Evolutionary conservation across 495 filamentous ascomycete genomes (phyloP).

Genomic region (Articulospora tetracladia): DNA sequence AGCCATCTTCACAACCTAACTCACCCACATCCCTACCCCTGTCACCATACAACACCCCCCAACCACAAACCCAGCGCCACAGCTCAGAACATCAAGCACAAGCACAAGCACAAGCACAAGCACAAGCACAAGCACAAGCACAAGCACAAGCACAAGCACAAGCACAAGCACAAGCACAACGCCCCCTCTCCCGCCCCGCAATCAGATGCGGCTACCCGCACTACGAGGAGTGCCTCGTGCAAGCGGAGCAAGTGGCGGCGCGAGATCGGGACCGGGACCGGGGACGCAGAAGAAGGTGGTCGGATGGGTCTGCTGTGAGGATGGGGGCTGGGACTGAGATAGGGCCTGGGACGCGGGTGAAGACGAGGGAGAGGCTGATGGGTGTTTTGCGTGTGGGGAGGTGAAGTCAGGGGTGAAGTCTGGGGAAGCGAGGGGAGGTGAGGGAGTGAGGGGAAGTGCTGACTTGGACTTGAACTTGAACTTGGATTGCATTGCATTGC

Average conservation of each 20-base stretch:
- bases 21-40: too few relatives aligned
- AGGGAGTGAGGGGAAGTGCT: too few relatives aligned
- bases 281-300: not conserved
- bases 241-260: not conserved
- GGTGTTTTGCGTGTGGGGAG: too few relatives aligned
- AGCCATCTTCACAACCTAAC: too few relatives aligned
- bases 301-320: too few relatives aligned
- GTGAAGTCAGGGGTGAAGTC: too few relatives aligned
- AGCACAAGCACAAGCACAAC: not conserved
- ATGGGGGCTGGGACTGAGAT: not conserved
- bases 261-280: not conserved
- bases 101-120: not conserved
- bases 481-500: too few relatives aligned
- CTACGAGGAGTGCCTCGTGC: not conserved
- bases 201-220: constrained; percentile 7
- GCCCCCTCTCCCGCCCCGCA: not conserved
- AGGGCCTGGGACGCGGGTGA: not conserved
- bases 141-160: not conserved
- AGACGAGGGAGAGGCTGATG: not conserved
- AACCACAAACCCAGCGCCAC: not conserved
- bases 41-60: too few relatives aligned
- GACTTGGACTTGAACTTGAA: too few relatives aligned
- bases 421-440: too few relatives aligned
- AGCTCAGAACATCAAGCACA: not conserved
- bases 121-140: not conserved